Evolutionary conservation across 2,329 filamentous ascomycete genomes (phyloP).

Genomic region (Penicillium sp.): DNA sequence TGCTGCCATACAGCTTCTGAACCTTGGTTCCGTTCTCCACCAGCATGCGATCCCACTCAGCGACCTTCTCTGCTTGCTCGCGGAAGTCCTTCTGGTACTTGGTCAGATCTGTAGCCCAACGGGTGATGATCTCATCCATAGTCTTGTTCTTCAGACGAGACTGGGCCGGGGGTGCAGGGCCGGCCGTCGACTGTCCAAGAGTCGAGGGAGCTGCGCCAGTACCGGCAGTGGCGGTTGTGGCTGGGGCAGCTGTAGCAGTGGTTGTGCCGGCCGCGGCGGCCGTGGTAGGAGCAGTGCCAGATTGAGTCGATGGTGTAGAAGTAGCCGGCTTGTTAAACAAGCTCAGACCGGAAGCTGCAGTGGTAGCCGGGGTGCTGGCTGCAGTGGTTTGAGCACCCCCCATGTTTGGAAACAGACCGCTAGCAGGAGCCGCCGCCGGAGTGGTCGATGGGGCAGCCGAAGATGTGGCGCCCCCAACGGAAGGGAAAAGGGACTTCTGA

Average conservation of each 20-base stretch:
- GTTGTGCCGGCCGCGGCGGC: conserved; percentile 23
- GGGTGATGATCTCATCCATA: conserved; percentile 97
- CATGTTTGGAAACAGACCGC: conserved; percentile 28
- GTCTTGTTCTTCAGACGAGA: conserved; percentile 96
- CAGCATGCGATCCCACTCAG: conserved; percentile 84
- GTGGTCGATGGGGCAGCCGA: conserved; percentile 31
- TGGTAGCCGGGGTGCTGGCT: conserved; percentile 25
- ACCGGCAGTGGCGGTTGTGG: conserved; percentile 25
- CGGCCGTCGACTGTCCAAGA: conserved; percentile 70
- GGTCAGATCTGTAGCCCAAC: conserved; percentile 90
- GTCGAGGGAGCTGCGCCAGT: conserved; percentile 25
- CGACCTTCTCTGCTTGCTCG: conserved; percentile 78
- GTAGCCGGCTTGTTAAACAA: conserved; percentile 27
- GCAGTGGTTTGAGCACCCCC: conserved; percentile 29
- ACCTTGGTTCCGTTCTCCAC: conserved; percentile 96
- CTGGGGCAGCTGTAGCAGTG: conserved; percentile 27
- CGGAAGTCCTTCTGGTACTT: conserved; percentile 98
- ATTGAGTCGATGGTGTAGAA: conserved; percentile 22
- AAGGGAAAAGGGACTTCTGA: conserved; percentile 34
- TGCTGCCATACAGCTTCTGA: conserved; percentile 83
- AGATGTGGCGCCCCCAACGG: conserved; percentile 27
- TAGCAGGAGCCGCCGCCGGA: conserved; percentile 28
- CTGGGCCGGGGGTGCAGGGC: conserved; percentile 71
- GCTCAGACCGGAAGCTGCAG: conserved; percentile 16
- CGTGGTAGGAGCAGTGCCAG: conserved; percentile 18